These are phyloP conservation scores for Serendipita sp. DNA, from an alignment of 768 basidiomycete species.

Conservation along the genomic window DNA sequence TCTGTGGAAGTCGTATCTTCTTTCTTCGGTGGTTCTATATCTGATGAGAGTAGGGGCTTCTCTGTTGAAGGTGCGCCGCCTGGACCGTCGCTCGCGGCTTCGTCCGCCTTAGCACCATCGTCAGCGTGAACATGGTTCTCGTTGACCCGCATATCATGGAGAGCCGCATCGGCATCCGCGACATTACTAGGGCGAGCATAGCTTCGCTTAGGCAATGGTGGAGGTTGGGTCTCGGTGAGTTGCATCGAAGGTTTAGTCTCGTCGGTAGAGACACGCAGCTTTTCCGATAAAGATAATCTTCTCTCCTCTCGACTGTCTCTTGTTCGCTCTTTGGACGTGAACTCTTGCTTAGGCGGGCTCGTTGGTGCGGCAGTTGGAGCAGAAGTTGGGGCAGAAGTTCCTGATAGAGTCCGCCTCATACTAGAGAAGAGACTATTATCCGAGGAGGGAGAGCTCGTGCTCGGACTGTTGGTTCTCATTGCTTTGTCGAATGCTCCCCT, in stretches of 20 bases:
- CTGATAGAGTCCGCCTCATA: background rate
- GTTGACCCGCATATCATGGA: background rate
- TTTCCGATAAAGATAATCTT: constrained; percentile 14
- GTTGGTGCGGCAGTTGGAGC: no score
- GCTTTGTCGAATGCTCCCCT: background rate
- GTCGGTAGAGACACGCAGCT: constrained; percentile 13
- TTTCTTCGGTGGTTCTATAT: constrained; percentile 5
- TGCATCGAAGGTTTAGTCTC: constrained; percentile 10
- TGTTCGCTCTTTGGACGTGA: constrained; percentile 38
- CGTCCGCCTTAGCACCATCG: background rate
- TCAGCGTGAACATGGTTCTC: background rate
- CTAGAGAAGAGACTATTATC: background rate
- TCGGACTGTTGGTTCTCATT: background rate
- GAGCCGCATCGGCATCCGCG: background rate
- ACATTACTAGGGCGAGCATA: constrained; percentile 20
- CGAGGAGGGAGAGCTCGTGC: background rate
- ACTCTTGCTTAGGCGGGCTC: background rate
- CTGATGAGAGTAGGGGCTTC: constrained; percentile 10
- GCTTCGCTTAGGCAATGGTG: constrained; percentile 37
- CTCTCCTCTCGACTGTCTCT: constrained; percentile 34
- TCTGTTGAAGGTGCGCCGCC: background rate
- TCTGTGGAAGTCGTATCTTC: no score
- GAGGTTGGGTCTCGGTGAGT: constrained; percentile 18
- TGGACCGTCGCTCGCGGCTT: background rate
- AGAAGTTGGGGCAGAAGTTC: no score